Evolutionary conservation across 2,329 filamentous ascomycete species (phyloP), one percentile per base, ranked within the genome.

Genomic region (Hysterium pulicare): DNA sequence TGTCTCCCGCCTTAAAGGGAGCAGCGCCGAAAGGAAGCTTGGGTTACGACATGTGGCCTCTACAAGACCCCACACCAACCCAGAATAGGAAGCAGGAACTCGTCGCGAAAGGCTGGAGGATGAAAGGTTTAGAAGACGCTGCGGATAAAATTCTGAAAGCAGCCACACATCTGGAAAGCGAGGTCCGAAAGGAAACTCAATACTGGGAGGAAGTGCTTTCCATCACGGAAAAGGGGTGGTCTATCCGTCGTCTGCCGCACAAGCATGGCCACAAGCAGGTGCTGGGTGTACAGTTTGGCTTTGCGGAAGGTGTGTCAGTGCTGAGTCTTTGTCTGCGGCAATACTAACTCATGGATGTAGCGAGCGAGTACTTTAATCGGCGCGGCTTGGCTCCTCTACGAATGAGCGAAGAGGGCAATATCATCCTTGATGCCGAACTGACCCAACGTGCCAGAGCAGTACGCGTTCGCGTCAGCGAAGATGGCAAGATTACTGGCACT

Each of bases 131-230:
- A 51, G 83, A 86, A 54, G 78, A 80, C 24, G 83, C 86, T 3
- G 83, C 88, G 1, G 84, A 87, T 54, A 83, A 83, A 26, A 78
- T 95, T 17, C 71, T 89, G 11, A 77, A 81, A 8, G 84, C 90
- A 4, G 85, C 87, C 0, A 75, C 77, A 20, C 78, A 87, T 31
- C 70, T 98, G 10, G 80, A 88, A 54, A 79, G 78, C 9, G 90
- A 95, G 63, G 85, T 94, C 24, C 76, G 79, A 8, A 80, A 82
- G 22, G 93, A 98, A 70, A 84, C 83, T 2, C 84, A 78, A 54
- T 98, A 95, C 66, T 98, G 93, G 93, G 79, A 86, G 42, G 85
- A 95, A 55, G 79, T 97, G 2, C 71, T 95, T 35, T 80, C 82
- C 8, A 82, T 97, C 33, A 89, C 85, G 50, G 81, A 89, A 51